Percentiles rank a stretch among this genome's conserved stretches.
These are phyloP conservation scores for Postia placenta DNA, from an alignment of 768 basidiomycete genomes.

Conservation along the genomic window DNA sequence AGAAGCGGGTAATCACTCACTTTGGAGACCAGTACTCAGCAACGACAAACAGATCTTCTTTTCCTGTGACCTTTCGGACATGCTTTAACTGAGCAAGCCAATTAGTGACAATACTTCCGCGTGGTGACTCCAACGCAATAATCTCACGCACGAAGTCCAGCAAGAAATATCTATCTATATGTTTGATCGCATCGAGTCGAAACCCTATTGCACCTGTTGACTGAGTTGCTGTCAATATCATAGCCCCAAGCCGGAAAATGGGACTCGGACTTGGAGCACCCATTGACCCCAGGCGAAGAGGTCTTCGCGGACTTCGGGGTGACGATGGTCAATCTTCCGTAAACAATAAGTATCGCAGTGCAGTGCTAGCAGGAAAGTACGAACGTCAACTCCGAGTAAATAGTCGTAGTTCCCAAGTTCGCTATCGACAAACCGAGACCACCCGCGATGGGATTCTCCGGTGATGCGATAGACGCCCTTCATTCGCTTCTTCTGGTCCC, in stretches of 20 bases:
- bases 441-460: conserved; percentile 61
- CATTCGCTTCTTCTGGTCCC: conserved; percentile 62
- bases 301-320: conserved; percentile 75
- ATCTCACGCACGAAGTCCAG: conserved; percentile 53
- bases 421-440: conserved; percentile 75
- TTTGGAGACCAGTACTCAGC: conserved; percentile 82
- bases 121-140: too few species aligned
- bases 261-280: conserved; percentile 47
- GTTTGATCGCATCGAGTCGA: conserved; percentile 88
- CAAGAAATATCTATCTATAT: conserved; percentile 71
- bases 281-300: conserved; percentile 73
- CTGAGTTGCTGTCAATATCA: conserved; percentile 27
- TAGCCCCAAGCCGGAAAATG: background rate
- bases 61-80: conserved; percentile 38
- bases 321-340: conserved; percentile 40
- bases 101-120: background rate
- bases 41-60: conserved; percentile 52
- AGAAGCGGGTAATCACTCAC: conserved; percentile 36
- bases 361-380: conserved; percentile 15
- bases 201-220: conserved; percentile 70
- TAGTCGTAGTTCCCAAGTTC: conserved; percentile 91
- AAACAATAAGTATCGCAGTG: background rate
- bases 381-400: conserved; percentile 67
- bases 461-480: conserved; percentile 70
- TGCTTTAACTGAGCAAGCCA: conserved; percentile 30